Evolutionary conservation across 345 rosid genomes (phyloP), one percentile per base, ranked within the genome.

Genomic region (Salix caprea): DNA sequence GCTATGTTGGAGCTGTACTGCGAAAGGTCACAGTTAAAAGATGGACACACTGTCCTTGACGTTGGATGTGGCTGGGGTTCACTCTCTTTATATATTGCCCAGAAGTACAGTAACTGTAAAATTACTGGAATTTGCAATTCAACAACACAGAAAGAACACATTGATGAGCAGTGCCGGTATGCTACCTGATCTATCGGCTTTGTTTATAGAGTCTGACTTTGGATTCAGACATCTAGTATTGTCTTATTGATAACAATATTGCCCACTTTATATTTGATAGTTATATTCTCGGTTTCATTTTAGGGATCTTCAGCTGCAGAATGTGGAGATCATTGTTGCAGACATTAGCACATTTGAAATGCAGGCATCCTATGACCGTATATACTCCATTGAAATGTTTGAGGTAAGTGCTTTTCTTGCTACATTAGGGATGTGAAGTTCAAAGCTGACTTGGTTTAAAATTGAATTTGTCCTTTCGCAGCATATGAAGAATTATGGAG

Each of bases 1-100:
- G 89, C 89, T 26, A 89, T 85, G 92, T 39, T 92, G 85, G 90
- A 90, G 83, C 75, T 92, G 7, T 93, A 90, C 58, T 91, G 97
- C 65, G 78, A 88, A 86, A 90, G 92, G 80, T 84, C 94, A 14
- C 77, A 85, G 70, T 75, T 95, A 54, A 84, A 88, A 82, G 93
- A 95, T 78, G 96, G 97, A 6, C 96, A 87, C 34, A 82, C 83
- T 30, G 87, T 95, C 69, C 95, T 95, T 78, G 99, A 92, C 74
- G 84, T 90, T 39, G 99, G 97, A 44, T 92, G 97, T 80, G 99
- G 97, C 1, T 90, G 97, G 97, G 99, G 99, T 1, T 92, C 97
- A 40, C 89, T 95, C 40, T 84, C 87, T 81, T 75, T 91, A 68
- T 88, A 89, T 86, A 87, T 90, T 71, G 97, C 97, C 14, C 83